Evolutionary conservation across 306 rosid species (phyloP), one percentile per base, ranked within the genome.

Genomic region (Purshia tridentata): DNA sequence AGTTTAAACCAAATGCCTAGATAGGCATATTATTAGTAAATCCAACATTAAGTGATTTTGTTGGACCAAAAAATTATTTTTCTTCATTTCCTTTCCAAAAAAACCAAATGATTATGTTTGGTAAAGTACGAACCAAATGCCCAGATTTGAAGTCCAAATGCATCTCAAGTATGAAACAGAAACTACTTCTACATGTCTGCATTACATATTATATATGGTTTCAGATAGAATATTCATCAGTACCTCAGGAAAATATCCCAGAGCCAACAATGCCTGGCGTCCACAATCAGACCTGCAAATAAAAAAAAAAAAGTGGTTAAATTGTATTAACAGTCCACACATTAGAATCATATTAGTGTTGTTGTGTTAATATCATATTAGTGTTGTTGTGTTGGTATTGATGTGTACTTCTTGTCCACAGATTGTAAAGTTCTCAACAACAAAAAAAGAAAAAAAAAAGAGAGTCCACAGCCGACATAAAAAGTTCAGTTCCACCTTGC

Each of bases 231-330:
- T 45, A 54, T 59, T 55, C 23, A 42, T 57, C 40, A 72, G 74
- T 88, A 94, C 99, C 99, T 94, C 95, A 11, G 99, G 96, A 80
- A 94, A 94, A 78, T 81, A 83, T 46, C 86, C 91, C 60, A 94
- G 74, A 85, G 96, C 78, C 81, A 84, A 84, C 81, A 94, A 78
- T 68, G 99, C 97, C 78, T 91, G 93, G 49, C 90, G 94, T 69
- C 99, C 99, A 81, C 99, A 94, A 76, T 89, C 88, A 77, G 95
- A 88, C 84, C 99, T 94, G 86, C 79, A 84, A 76, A 84, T 65
- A 66, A 61, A 5, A 84, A 73, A n/a, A 67, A 52, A 77, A 64
- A 19, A 70, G 62, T 55, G 14, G 60, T 29, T 72, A 80, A 56
- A 42, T 47, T 60, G 46, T 6, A 39, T 40, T 46, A 45, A 41